These are phyloP conservation scores for Daldinia grandis DNA, from an alignment of 495 filamentous ascomycete genomes.

Conservation along the genomic window DNA sequence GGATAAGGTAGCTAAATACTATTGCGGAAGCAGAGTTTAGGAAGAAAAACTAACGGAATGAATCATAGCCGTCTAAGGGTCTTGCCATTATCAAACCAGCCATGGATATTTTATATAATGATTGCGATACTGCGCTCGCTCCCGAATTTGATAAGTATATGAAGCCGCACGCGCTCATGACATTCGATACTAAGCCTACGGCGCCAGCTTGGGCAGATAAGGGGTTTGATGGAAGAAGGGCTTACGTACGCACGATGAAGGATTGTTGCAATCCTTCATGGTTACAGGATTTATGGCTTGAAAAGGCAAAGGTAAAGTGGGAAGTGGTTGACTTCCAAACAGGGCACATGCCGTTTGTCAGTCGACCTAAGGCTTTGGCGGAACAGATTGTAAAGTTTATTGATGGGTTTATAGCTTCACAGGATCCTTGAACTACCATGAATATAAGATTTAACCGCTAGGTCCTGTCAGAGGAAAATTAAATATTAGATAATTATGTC, in stretches of 20 bases:
- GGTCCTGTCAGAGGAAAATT: too few relatives aligned
- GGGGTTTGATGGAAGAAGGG: neutral
- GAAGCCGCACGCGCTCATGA: neutral
- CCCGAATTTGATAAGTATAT: neutral
- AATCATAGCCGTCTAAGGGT: neutral
- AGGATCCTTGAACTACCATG: neutral
- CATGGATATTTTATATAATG: neutral
- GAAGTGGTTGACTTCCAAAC: neutral
- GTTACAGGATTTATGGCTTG: neutral
- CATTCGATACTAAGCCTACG: neutral
- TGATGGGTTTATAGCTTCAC: neutral
- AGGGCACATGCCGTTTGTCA: neutral
- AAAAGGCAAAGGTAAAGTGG: neutral
- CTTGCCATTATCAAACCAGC: neutral
- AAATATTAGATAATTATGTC: too few relatives aligned
- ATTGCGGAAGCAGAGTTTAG: neutral
- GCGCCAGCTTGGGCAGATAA: neutral
- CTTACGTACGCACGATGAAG: neutral
- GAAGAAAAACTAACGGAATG: neutral
- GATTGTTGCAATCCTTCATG: neutral
- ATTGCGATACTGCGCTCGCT: neutral
- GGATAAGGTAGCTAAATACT: neutral
- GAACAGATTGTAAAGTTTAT: neutral
- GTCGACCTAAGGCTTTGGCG: neutral
- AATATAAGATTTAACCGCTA: too few relatives aligned